Percentiles rank a stretch among this genome's conserved stretches.
These are phyloP conservation scores for Rauvolfia tetraphylla DNA, from an alignment of 257 asterid species.

Conservation along the genomic window DNA sequence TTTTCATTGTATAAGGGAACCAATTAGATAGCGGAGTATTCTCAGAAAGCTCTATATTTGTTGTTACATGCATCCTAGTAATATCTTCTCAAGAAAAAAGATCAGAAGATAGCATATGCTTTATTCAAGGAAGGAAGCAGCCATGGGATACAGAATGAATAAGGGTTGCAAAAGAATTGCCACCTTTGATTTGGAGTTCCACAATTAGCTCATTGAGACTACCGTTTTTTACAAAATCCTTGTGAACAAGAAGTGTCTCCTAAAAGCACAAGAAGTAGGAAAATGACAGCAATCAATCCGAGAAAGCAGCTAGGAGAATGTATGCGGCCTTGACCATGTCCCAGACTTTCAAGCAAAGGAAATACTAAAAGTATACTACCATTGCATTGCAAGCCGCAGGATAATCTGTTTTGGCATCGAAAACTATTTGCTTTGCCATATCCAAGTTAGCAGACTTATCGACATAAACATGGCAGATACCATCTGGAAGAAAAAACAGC, in stretches of 20 bases:
- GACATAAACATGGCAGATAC: slow-evolving; percentile 75
- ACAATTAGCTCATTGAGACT: slow-evolving; percentile 49
- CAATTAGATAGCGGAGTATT: neutral
- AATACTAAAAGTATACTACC: slow-evolving; percentile 34
- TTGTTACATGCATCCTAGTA: neutral
- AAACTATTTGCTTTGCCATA: slow-evolving; percentile 57
- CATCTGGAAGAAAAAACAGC: slow-evolving; percentile 43
- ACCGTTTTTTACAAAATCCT: slow-evolving; percentile 47
- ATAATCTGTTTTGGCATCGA: slow-evolving; percentile 76
- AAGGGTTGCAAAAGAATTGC: neutral
- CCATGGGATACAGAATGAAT: neutral
- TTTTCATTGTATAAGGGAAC: neutral
- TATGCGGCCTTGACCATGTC: neutral
- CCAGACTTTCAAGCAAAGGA: slow-evolving; percentile 6
- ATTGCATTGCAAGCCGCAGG: slow-evolving; percentile 91
- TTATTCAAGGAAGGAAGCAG: neutral
- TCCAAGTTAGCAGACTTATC: slow-evolving; percentile 72
- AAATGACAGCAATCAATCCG: neutral
- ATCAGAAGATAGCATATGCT: neutral
- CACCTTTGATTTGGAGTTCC: slow-evolving; percentile 72
- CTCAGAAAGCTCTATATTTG: neutral
- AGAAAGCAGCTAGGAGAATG: slow-evolving; percentile 4
- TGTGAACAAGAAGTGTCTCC: slow-evolving; percentile 81
- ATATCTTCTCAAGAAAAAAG: neutral
- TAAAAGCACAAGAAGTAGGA: slow-evolving; percentile 14